phyloP scores from a whole-genome alignment of 345 rosid species.

The Mallotus nudiflorus region DNA sequence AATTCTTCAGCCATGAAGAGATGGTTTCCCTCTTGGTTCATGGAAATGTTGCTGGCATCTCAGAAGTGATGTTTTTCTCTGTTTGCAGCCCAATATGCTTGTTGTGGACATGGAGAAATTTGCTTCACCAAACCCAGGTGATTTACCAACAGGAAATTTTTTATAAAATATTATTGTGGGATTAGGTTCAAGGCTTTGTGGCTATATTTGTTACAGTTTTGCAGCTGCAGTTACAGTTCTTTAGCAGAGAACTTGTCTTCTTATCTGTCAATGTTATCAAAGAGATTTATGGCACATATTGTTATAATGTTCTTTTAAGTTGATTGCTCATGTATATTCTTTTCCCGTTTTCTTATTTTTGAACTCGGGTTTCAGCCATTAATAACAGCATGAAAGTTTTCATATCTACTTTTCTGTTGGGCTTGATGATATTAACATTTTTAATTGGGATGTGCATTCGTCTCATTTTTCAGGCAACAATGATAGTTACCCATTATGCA shows the following conservation, averaged over 20 bases:
- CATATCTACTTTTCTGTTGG: too few species aligned
- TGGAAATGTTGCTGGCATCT: neutral
- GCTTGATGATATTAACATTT: too few species aligned
- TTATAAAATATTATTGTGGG: neutral
- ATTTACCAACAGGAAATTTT: slow-evolving; percentile 6
- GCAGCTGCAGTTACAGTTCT: too few species aligned
- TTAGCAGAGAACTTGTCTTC: slow-evolving; percentile 2
- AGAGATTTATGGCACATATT: slow-evolving; percentile 8
- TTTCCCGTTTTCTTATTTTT: neutral
- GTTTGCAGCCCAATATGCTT: slow-evolving; percentile 92
- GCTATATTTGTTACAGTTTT: neutral
- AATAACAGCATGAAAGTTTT: too few species aligned
- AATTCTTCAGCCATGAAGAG: neutral
- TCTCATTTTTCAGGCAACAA: neutral
- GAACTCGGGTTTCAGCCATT: neutral
- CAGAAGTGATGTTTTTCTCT: slow-evolving; percentile 5
- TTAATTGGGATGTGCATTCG: neutral
- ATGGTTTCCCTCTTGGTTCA: neutral
- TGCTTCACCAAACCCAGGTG: slow-evolving; percentile 59
- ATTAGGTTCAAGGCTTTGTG: neutral
- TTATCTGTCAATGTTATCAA: neutral
- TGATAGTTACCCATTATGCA: neutral
- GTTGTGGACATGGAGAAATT: slow-evolving; percentile 92
- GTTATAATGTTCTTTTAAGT: neutral
- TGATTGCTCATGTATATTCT: neutral